Base-by-base conservation (phyloP, 2,329 filamentous ascomycete species). In the Colletotrichum eremochloae region DNA sequence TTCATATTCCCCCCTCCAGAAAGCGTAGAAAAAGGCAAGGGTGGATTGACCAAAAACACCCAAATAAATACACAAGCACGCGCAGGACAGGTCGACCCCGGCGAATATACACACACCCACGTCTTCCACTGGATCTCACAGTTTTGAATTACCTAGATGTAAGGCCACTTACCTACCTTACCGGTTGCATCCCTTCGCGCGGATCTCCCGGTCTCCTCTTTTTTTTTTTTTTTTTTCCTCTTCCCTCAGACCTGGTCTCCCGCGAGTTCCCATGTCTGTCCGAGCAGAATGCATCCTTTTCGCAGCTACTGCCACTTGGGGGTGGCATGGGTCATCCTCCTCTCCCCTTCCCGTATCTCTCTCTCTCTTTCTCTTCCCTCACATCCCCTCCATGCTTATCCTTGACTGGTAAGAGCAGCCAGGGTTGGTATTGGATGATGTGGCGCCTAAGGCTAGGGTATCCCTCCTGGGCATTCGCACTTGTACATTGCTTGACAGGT, bases 201-300 rank as follows among this genome's bases (percentile, higher is more conserved):
- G 70, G 70, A 72, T 72, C 70, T 72, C 70, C 70, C 70, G 70
- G 55, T 64, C 70, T 70, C 66, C 66, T 70, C 66, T 67, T 67
- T 67, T 62, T 61, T 24, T 24, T 24, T 24, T 24, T 24, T 24
- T 24, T 1, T 24, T 24, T 24, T 24, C 24, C 24, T 24, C 24
- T 24, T 44, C 24, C 52, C 24, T 57, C 56, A 24, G 33, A 18
- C 40, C 44, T 62, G 50, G 36, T 38, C 33, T 63, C 44, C 56
- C 69, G 40, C 58, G 53, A 38, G 65, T 63, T 61, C 44, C 60
- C 69, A 46, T 63, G 50, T 50, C 36, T 58, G 42, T 55, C 56
- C 5, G 42, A 20, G 42, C n/a, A 42, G 31, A 42, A 63, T 63
- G 61, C 50, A 38, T 44, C 62, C 62, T 42, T 40, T 55, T 57